Conservation (phyloP, 306 rosid genomes). For the Cicer cuneatum region DNA sequence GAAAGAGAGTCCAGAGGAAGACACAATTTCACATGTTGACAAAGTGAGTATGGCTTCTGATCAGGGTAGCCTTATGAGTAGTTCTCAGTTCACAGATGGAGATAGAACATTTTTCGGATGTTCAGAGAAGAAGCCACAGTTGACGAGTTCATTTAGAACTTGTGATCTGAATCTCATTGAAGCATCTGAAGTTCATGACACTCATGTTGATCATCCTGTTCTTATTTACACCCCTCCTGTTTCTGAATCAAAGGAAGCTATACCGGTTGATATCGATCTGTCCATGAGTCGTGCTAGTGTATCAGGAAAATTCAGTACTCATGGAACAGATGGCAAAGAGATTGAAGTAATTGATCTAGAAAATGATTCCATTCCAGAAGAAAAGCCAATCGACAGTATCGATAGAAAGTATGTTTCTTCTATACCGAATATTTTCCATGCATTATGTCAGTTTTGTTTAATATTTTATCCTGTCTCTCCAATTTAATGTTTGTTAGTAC, state of each 20-base stretch:
- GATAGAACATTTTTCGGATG: conserved; percentile 57
- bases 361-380: conserved; percentile 65
- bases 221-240: conserved; percentile 53
- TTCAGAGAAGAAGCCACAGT: conserved; percentile 70
- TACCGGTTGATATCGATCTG: conserved; percentile 70
- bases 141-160: conserved; percentile 81
- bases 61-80: conserved; percentile 53
- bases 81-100: conserved; percentile 57
- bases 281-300: conserved; percentile 64
- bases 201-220: conserved; percentile 60
- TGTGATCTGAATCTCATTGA: conserved; percentile 96
- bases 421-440: neutral
- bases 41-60: conserved; percentile 52
- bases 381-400: conserved; percentile 54
- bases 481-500: conserved; percentile 35
- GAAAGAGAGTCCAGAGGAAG: conserved; percentile 54
- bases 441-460: conserved; percentile 36
- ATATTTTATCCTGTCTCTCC: conserved; percentile 1
- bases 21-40: conserved; percentile 46
- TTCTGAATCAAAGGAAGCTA: conserved; percentile 63
- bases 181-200: conserved; percentile 77
- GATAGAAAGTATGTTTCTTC: conserved; percentile 72
- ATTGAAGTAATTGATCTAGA: conserved; percentile 97
- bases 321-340: conserved; percentile 61
- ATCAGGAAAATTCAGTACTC: conserved; percentile 60